phyloP scores from a whole-genome alignment of 225 moss, liverwort and hornwort genomes.

The Rhytidiadelphus loreus region DNA sequence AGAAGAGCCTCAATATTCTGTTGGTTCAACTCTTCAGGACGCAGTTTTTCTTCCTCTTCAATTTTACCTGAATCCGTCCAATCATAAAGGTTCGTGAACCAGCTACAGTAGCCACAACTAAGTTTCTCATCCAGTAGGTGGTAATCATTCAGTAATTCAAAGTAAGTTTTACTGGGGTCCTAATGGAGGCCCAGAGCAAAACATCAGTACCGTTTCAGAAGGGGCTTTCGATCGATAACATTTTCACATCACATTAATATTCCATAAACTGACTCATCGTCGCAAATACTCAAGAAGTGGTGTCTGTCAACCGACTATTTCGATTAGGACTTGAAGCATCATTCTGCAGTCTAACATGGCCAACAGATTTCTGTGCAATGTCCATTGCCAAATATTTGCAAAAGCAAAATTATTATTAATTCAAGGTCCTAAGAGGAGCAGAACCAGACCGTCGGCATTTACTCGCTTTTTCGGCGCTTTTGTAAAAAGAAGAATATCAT shows the following conservation, averaged over 20 bases:
- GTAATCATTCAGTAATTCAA: not conserved
- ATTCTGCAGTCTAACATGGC: not conserved
- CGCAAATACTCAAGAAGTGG: not conserved
- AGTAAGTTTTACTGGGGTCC: not conserved
- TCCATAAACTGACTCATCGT: not conserved
- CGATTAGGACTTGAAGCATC: not conserved
- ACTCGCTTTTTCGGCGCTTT: constrained; percentile 69
- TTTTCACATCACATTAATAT: not conserved
- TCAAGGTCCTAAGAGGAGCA: not conserved
- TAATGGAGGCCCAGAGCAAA: not conserved
- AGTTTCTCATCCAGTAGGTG: not conserved
- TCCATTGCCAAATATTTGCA: not conserved
- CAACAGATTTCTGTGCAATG: not conserved
- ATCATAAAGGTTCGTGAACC: constrained; percentile 5
- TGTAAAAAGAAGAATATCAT: constrained; percentile 92
- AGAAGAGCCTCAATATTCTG: constrained; percentile 98
- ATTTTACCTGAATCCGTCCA: constrained; percentile 36
- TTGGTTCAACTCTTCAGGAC: constrained; percentile 92
- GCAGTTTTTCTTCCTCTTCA: constrained; percentile 66
- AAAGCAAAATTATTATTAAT: not conserved
- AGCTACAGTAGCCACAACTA: not conserved
- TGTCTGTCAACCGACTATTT: not conserved
- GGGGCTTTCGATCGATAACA: not conserved
- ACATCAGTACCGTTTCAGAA: not conserved
- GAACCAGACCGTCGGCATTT: constrained; percentile 43